A percentile compares a stretch with the other conserved stretches of the same genome.
Evolutionary conservation across 345 rosid species (phyloP).

Genomic region (Populus davidiana): DNA sequence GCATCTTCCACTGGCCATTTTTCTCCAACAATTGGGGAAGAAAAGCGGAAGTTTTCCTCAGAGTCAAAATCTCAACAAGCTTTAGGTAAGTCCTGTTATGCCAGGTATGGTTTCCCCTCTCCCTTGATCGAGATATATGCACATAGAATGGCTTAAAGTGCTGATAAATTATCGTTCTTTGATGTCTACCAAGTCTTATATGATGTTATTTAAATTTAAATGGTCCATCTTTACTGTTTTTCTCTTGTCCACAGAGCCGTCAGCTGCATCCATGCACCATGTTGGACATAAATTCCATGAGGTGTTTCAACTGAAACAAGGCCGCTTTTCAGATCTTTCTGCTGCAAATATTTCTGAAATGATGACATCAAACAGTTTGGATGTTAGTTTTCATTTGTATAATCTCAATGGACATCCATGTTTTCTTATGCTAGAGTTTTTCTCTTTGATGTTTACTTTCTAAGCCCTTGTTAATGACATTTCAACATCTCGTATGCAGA

Average conservation of each 20-base stretch:
- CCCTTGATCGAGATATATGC: background rate
- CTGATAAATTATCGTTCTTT: background rate
- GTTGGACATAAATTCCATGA: constrained; percentile 82
- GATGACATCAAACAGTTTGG: constrained; percentile 80
- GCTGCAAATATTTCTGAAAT: constrained; percentile 80
- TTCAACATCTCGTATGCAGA: constrained; percentile 46
- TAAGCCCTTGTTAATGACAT: constrained; percentile 11
- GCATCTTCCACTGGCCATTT: constrained; percentile 23
- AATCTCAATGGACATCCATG: background rate
- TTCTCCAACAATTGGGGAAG: constrained; percentile 47
- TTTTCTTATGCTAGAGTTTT: background rate
- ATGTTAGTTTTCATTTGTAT: constrained; percentile 37
- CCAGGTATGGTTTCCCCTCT: constrained; percentile 32
- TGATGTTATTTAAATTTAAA: background rate
- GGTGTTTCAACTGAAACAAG: constrained; percentile 84
- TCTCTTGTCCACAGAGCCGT: constrained; percentile 41
- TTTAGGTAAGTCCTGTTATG: constrained; percentile 39
- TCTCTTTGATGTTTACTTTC: background rate
- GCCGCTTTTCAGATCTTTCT: constrained; percentile 71
- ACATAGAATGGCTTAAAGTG: background rate
- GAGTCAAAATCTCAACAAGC: constrained; percentile 52
- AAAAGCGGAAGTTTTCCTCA: constrained; percentile 39
- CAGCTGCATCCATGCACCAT: constrained; percentile 50
- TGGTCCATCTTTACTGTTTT: background rate
- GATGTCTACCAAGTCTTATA: background rate